Evolutionary conservation across 2,329 filamentous ascomycete species (phyloP).

Genomic region (Apiospora malaysiana): DNA sequence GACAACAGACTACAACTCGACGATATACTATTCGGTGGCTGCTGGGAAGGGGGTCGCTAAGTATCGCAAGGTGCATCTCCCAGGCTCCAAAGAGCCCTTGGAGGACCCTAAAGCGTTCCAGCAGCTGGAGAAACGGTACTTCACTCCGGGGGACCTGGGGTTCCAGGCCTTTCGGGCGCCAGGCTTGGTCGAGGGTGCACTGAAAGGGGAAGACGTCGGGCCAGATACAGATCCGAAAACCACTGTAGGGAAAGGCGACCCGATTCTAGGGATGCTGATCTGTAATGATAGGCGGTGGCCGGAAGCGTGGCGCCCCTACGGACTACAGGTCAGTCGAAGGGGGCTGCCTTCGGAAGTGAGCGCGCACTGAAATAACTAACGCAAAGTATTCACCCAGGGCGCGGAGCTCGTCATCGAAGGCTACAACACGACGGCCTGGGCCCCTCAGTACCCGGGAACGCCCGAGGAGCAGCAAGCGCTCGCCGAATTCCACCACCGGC

Average conservation of each 20-base stretch:
- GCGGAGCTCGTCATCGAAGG: slow-evolving; percentile 43
- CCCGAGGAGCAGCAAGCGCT: slow-evolving; percentile 50
- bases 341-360: slow-evolving; percentile 25
- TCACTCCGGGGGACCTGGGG: slow-evolving; percentile 56
- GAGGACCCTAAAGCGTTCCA: slow-evolving; percentile 53
- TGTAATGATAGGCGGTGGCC: slow-evolving; percentile 62
- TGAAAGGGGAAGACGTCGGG: slow-evolving; percentile 40
- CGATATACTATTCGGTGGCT: slow-evolving; percentile 55
- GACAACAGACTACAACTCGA: slow-evolving; percentile 53
- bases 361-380: neutral
- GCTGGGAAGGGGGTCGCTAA: slow-evolving; percentile 51
- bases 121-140: slow-evolving; percentile 63
- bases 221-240: slow-evolving; percentile 21
- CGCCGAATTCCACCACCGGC: slow-evolving; percentile 57
- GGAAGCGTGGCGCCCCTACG: slow-evolving; percentile 58
- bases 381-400: slow-evolving; percentile 35
- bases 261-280: slow-evolving; percentile 61
- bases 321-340: slow-evolving; percentile 50
- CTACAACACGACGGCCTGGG: slow-evolving; percentile 57
- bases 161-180: slow-evolving; percentile 60
- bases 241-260: slow-evolving; percentile 48
- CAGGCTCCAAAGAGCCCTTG: slow-evolving; percentile 58
- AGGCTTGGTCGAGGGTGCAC: slow-evolving; percentile 45
- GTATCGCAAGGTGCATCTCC: slow-evolving; percentile 62
- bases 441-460: slow-evolving; percentile 47